These are phyloP conservation scores for Pestalotiopsis sp. DNA, from an alignment of 2,329 filamentous ascomycete species.

Conservation along the genomic window DNA sequence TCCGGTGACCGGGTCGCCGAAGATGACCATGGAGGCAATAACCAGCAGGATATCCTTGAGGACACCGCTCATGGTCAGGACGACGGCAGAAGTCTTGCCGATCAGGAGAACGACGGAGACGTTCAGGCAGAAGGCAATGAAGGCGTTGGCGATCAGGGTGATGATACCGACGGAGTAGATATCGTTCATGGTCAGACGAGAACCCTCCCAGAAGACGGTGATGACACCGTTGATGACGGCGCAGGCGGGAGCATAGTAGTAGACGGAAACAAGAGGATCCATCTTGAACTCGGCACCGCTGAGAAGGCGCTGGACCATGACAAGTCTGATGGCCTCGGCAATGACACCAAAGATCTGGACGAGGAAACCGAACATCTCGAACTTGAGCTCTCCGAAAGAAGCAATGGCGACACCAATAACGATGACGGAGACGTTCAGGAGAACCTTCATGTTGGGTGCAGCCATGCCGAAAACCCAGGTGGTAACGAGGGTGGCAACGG, in stretches of 20 bases:
- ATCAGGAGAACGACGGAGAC: conserved; percentile 83
- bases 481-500: conserved; percentile 66
- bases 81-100: conserved; percentile 73
- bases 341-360: conserved; percentile 76
- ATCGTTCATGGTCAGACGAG: conserved; percentile 65
- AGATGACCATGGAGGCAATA: conserved; percentile 66
- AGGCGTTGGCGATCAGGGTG: conserved; percentile 71
- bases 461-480: conserved; percentile 62
- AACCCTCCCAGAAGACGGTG: conserved; percentile 69
- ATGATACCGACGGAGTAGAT: conserved; percentile 65
- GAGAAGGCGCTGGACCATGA: conserved; percentile 85
- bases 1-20: conserved; percentile 63
- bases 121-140: conserved; percentile 79
- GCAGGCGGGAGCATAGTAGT: conserved; percentile 88
- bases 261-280: conserved; percentile 85
- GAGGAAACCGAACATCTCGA: conserved; percentile 66
- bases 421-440: conserved; percentile 55
- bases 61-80: conserved; percentile 72
- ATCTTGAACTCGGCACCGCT: conserved; percentile 81
- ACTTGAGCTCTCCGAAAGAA: conserved; percentile 67
- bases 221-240: conserved; percentile 79
- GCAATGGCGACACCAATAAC: conserved; percentile 55
- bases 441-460: conserved; percentile 45
- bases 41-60: conserved; percentile 75
- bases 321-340: conserved; percentile 79